Evolutionary conservation across 208 protist species (phyloP), one percentile per base, ranked within the genome.

Genomic region (Trypanosoma conorhini): DNA sequence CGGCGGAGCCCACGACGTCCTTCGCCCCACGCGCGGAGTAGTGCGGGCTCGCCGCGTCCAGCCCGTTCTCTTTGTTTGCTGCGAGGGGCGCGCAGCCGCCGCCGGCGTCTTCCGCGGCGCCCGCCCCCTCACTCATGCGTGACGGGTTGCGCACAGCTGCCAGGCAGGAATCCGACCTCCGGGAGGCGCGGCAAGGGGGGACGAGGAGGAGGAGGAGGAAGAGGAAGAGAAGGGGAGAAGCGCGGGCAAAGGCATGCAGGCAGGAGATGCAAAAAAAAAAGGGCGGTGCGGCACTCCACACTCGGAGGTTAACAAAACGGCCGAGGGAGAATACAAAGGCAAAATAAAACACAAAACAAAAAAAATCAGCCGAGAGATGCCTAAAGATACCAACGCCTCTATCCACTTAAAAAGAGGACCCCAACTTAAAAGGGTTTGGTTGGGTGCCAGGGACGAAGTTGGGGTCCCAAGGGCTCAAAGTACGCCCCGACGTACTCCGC

Each of bases 391-490:
- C 63, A 33, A 31, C 19, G 50, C 48, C 44, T 48, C 33, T 69
- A 48, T 30, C 50, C 54, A 48, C 1, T 24, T 17, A 64, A 51
- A 24, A 67, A 46, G 44, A 38, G 38, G 72, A 17, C 3, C 40
- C 22, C 7, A 24, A 67, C 26, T 67, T 26, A 74, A 64, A 24
- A 84, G 1, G 72, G 79, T 24, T 61, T 57, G 33, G 60, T 76
- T 9, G 82, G 84, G 60, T 89, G 71, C 87, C 87, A 92, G 19
- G 70, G 62, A 19, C 60, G 50, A 62, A 79, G 72, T 17, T 83
- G 40, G 1, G 74, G 31, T 0, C 31, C 54, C 13, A 77, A 67
- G 22, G 81, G 84, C 51, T 66, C 48, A 64, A 82, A 85, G 61
- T 70, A 80, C 35, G 46, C 17, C 46, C 75, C 69, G 26, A 87